These are phyloP conservation scores for Anisodus acutangulus DNA, from an alignment of 257 asterid genomes.

Conservation along the genomic window DNA sequence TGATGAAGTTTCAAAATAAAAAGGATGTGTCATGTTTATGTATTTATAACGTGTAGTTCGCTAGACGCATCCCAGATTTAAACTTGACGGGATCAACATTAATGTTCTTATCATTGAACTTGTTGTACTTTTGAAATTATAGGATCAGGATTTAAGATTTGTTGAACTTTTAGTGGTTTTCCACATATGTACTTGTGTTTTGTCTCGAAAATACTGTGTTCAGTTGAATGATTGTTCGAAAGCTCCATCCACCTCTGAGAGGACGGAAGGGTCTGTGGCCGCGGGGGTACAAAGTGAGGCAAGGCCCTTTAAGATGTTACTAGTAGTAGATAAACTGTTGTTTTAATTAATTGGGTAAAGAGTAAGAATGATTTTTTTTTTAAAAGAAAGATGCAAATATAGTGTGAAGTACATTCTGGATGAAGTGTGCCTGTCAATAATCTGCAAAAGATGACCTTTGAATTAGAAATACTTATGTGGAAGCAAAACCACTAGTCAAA, in stretches of 20 bases:
- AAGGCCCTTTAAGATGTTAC: background rate
- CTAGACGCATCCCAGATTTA: background rate
- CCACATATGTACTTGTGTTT: background rate
- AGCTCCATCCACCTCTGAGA: background rate
- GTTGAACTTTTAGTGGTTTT: background rate
- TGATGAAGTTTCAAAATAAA: background rate
- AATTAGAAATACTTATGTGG: background rate
- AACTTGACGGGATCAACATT: background rate
- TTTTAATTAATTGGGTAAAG: background rate
- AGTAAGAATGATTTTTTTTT: background rate
- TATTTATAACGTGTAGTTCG: background rate
- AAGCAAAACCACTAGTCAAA: slow-evolving; percentile 14
- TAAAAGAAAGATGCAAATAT: background rate
- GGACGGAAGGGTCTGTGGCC: background rate
- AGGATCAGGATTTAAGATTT: background rate
- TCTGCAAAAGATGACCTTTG: background rate
- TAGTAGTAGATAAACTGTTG: background rate
- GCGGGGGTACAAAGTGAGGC: background rate
- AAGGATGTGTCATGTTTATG: background rate
- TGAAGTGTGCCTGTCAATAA: background rate
- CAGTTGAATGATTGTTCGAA: background rate
- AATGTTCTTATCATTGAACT: background rate
- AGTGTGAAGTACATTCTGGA: background rate
- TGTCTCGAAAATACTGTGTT: background rate
- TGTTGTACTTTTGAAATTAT: background rate